Percentiles rank a stretch among this genome's conserved stretches.
phyloP scores from a whole-genome alignment of 108 stramenopile species.

The Stephanodiscus minutulus region DNA sequence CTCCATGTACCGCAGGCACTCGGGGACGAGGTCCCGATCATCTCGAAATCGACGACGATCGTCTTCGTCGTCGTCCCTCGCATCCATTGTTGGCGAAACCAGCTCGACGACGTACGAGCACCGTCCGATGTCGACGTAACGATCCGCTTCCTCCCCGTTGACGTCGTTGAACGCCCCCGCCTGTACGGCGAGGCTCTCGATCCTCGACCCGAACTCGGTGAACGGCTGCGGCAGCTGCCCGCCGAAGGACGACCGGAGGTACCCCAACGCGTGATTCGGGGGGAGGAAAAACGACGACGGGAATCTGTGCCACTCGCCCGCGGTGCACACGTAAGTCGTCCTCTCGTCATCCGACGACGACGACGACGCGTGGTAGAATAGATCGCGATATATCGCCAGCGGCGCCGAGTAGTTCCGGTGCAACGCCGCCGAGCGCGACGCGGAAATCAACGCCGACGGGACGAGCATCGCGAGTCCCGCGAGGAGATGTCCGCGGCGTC shows the following conservation, averaged over 20 bases:
- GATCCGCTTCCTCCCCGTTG: constrained; percentile 70
- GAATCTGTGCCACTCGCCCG: constrained; percentile 97
- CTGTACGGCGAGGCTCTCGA: constrained; percentile 23
- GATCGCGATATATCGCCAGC: constrained; percentile 59
- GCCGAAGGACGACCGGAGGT: constrained; percentile 82
- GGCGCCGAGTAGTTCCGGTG: constrained; percentile 81
- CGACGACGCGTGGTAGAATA: constrained; percentile 23
- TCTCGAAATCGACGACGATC: not conserved
- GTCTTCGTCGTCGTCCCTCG: not conserved
- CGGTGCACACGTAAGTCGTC: constrained; percentile 74
- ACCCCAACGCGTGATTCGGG: constrained; percentile 59
- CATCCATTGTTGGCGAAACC: no score
- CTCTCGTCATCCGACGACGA: not conserved
- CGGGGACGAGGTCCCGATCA: constrained; percentile 16
- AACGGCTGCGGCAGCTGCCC: constrained; percentile 94
- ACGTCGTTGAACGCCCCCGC: constrained; percentile 76
- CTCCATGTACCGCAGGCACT: constrained; percentile 47
- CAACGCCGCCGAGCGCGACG: constrained; percentile 65
- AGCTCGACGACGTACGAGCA: constrained; percentile 86
- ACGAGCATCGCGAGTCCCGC: constrained; percentile 29
- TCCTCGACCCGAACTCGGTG: constrained; percentile 55
- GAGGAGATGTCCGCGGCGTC: constrained; percentile 1
- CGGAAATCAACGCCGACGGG: constrained; percentile 53
- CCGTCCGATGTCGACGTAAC: constrained; percentile 52
- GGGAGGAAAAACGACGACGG: constrained; percentile 92